Evolutionary conservation across 768 basidiomycete species (phyloP), one percentile per base, ranked within the genome.

Genomic region (Hirschioporus abietinus): DNA sequence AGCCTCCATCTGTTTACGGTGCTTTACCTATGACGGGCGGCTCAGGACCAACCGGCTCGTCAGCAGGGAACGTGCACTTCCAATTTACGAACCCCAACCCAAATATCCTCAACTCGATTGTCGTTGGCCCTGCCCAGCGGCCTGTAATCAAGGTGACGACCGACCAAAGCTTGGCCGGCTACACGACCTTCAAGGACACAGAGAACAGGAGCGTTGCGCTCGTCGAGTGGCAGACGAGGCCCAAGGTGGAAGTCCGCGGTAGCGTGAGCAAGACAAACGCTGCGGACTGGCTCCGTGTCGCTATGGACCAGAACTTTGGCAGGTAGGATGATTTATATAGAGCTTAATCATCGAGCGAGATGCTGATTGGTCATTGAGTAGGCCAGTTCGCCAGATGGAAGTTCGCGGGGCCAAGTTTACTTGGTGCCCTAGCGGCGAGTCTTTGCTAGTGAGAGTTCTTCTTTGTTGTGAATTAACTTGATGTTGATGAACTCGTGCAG

Each of bases 1-100:
- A 61, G 17, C 71, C 79, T 5, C 84, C 87, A 61, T 88, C 88
- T 61, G 75, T 88, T 66, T 86, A 84, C 70, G 88, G 88, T 6
- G 87, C 87, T 0, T 83, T 89, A 23, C 88, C 88, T 30, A 87
- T 85, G 70, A 81, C 84, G 0, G 64, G 70, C 17, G 69, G 67
- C 58, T 66, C 72, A 10, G 63, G 67, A 25, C 71, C 75, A 24
- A 65, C 64, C 58, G 70, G 73, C 2, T 70, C 71, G 60, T 71
- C 72, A 57, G 70, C 76, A 8, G 72, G 76, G 18, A 76, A 78
- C 66, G 70, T 80, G 68, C 76, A 78, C 6, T 84, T 84, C 74
- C 78, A 79, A 62, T 84, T 89, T 78, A 81, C 82, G 12, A 75
- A 79, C 15, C 79, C 85, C 72, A 82, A 77, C 66, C 81, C 84